Conservation (phyloP, 1,284 basidiomycete genomes). For the Mycena sp. region DNA sequence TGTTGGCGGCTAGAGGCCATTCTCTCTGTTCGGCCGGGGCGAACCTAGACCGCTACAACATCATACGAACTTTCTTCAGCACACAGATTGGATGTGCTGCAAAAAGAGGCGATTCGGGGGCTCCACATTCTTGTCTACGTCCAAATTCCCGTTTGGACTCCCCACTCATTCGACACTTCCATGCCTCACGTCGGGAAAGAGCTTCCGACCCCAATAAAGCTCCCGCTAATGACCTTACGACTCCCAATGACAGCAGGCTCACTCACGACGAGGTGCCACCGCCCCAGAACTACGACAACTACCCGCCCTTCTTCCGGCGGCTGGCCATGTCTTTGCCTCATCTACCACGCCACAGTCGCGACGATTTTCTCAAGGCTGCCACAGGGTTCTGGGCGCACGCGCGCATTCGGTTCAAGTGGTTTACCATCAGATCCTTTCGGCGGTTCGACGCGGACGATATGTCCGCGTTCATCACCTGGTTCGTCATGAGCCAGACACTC, state of each 20-base stretch:
- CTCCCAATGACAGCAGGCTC: neutral
- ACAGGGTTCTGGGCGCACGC: constrained; percentile 91
- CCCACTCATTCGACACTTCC: constrained; percentile 23
- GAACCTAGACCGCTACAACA: constrained; percentile 49
- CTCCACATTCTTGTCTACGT: constrained; percentile 1
- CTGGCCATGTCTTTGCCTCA: constrained; percentile 80
- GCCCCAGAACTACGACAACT: constrained; percentile 66
- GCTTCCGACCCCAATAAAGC: neutral
- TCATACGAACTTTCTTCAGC: constrained; percentile 51
- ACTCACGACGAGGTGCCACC: constrained; percentile 5
- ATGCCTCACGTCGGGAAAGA: constrained; percentile 8
- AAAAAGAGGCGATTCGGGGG: too few species aligned
- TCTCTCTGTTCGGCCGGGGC: constrained; percentile 4
- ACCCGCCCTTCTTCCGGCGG: constrained; percentile 81
- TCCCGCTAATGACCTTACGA: constrained; percentile 1
- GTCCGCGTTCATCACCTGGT: constrained; percentile 95
- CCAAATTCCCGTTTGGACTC: neutral
- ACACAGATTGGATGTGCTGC: neutral
- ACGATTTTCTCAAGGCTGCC: constrained; percentile 89
- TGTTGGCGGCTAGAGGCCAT: neutral
- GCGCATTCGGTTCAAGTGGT: constrained; percentile 97
- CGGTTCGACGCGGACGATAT: constrained; percentile 98
- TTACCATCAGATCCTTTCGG: constrained; percentile 95
- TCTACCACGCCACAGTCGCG: constrained; percentile 76
- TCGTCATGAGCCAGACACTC: constrained; percentile 91